Evolutionary conservation across 352 stramenopile genomes (phyloP), one percentile per base, ranked within the genome.

Genomic region (Pythium apleroticum): DNA sequence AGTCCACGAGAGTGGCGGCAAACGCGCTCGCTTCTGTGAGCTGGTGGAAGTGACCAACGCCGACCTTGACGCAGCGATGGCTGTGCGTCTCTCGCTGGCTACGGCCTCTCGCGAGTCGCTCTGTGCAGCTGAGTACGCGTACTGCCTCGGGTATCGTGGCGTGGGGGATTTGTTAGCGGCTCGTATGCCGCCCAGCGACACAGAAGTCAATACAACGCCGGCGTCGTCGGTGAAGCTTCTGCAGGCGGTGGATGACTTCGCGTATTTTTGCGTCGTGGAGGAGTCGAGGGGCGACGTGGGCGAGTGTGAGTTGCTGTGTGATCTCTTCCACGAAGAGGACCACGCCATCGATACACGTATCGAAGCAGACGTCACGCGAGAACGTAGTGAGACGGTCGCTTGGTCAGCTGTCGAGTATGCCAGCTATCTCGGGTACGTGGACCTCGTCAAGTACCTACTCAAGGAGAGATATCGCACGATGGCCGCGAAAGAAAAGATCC

Each of bases 401-500:
- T 73, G 66, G 66, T 58, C 55, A 8, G 60, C 52, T 12, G 49
- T 65, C 31, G 60, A 73, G 50, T 62, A 63, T 17, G 66, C 66
- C 6, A 49, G 41, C 15, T 60, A 73, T 31, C 50, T 73, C 27
- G 66, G 66, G 4, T 69, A 69, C 43, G 54, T 65, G 1, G 60
- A 69, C 14, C 45, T 73, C 20, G 60, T 69, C 54, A 69, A 69
- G 66, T 58, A 63, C 24, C 35, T 73, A 55, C 54, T 73, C 20
- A 65, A 65, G 22, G 48, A 45, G 3, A 24, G 45, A 15, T 52
- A 24, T 30, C 27, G 17, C 3, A 19, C 8, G 8, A 19, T 61
- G 19, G 25, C 55, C 17, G 27, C 43, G 1, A 61, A 61, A 31
- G 35, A 28, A 14, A 37, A 48, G 31, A 64, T 64, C 30, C 45